A percentile compares a stretch with the other conserved stretches of the same genome.
These are phyloP conservation scores for Mortierella sp. DNA, from an alignment of 371 early-diverging fungal genomes.

Conservation along the genomic window DNA sequence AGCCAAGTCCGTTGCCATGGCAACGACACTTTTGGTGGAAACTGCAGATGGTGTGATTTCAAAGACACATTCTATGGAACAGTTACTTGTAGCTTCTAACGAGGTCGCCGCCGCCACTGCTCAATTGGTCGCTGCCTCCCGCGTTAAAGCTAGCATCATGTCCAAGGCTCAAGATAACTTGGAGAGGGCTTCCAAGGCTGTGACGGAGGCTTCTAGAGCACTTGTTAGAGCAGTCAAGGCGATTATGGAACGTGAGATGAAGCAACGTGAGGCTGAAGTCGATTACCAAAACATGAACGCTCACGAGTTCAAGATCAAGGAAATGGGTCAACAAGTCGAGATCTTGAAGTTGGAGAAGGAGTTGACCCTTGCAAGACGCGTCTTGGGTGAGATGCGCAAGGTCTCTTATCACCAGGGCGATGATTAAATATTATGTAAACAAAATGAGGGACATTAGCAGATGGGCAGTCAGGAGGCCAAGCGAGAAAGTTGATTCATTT, in stretches of 20 bases:
- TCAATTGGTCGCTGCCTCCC: constrained; percentile 96
- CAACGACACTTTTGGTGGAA: constrained; percentile 93
- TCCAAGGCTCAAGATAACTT: constrained; percentile 92
- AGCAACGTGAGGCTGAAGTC: constrained; percentile 66
- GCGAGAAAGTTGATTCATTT: neutral
- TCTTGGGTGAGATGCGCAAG: constrained; percentile 94
- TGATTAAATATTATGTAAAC: constrained; percentile 38
- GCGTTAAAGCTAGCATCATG: constrained; percentile 94
- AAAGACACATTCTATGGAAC: constrained; percentile 92
- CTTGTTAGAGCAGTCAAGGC: constrained; percentile 95
- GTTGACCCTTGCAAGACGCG: constrained; percentile 85
- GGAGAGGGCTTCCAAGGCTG: constrained; percentile 93
- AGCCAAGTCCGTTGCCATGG: constrained; percentile 94
- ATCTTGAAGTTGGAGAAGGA: constrained; percentile 96
- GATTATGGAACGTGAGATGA: constrained; percentile 80
- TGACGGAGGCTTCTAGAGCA: constrained; percentile 90
- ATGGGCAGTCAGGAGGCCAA: too few relatives aligned
- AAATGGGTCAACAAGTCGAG: constrained; percentile 98
- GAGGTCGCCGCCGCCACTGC: constrained; percentile 97
- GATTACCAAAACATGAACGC: constrained; percentile 85
- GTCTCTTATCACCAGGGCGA: constrained; percentile 73
- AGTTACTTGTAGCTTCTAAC: constrained; percentile 95
- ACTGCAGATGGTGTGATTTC: constrained; percentile 96
- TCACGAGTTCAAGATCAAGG: constrained; percentile 94
- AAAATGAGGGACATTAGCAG: neutral